phyloP scores from a whole-genome alignment of 2,329 filamentous ascomycete species.

The Aspergillus sp. region DNA sequence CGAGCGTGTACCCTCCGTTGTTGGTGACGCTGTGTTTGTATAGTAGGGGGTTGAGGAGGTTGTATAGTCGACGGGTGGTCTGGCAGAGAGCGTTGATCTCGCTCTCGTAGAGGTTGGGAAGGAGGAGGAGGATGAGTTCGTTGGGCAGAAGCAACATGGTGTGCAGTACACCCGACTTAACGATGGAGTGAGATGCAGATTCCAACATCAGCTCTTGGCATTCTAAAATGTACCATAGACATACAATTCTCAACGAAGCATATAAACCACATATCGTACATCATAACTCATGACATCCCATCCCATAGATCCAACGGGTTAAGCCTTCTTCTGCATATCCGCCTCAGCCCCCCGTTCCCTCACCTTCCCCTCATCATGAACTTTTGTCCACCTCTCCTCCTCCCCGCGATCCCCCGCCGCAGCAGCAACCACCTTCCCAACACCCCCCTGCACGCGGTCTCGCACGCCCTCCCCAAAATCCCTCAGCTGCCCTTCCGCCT shows the following conservation, averaged over 20 bases:
- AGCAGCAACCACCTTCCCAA: conserved; percentile 70
- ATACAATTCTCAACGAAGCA: not conserved
- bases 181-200: too few relatives aligned
- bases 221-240: too few relatives aligned
- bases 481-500: conserved; percentile 76
- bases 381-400: conserved; percentile 63
- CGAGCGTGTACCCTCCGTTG: not conserved
- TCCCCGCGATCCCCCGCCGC: conserved; percentile 68
- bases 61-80: not conserved
- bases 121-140: not conserved
- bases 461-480: conserved; percentile 69
- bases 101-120: not conserved
- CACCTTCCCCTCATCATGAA: conserved; percentile 82
- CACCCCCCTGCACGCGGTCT: conserved; percentile 66
- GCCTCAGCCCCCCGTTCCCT: conserved; percentile 78
- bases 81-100: not conserved
- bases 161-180: too few relatives aligned
- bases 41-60: not conserved
- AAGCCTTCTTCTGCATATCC: conserved; percentile 66
- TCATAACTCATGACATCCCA: not conserved
- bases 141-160: not conserved
- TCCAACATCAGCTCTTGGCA: too few relatives aligned
- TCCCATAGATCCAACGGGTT: not conserved
- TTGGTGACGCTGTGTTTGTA: not conserved
- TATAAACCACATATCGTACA: not conserved